These are phyloP conservation scores for Purpureocillium lavendulum DNA, from an alignment of 2,329 filamentous ascomycete species.

Conservation along the genomic window DNA sequence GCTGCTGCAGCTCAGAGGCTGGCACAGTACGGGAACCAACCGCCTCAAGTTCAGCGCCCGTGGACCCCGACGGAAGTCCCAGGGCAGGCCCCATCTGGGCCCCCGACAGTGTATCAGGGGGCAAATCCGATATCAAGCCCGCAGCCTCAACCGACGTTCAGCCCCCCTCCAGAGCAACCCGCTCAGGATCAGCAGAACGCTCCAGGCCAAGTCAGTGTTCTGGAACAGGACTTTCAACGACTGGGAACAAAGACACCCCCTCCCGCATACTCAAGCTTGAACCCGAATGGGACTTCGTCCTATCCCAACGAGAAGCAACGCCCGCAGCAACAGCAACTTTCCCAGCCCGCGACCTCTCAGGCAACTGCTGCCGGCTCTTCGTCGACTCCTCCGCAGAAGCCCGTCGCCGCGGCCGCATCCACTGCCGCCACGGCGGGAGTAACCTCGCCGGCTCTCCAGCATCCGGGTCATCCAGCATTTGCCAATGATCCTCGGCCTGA, in stretches of 20 bases:
- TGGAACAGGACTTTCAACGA: constrained; percentile 80
- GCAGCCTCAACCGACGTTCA: constrained; percentile 33
- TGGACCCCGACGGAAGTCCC: constrained; percentile 95
- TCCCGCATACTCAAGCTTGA: constrained; percentile 87
- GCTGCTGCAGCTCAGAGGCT: constrained; percentile 74
- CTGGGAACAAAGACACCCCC: constrained; percentile 79
- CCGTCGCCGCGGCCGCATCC: constrained; percentile 11
- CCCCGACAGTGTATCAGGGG: constrained; percentile 87
- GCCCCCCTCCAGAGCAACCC: constrained; percentile 31
- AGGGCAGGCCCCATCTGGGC: constrained; percentile 78
- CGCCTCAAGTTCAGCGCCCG: constrained; percentile 44
- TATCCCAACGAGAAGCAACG: constrained; percentile 76
- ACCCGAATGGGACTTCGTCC: constrained; percentile 39
- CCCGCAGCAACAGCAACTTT: constrained; percentile 26
- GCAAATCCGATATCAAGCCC: constrained; percentile 56
- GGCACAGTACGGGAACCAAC: constrained; percentile 60
- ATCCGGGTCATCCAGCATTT: constrained; percentile 76
- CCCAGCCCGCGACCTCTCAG: constrained; percentile 9
- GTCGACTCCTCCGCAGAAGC: constrained; percentile 20
- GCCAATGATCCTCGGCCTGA: constrained; percentile 67
- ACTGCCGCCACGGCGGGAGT: constrained; percentile 17
- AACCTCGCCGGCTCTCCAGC: constrained; percentile 42
- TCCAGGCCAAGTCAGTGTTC: constrained; percentile 54
- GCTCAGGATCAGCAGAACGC: constrained; percentile 20
- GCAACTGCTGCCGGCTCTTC: constrained; percentile 18